Evolutionary conservation across 257 asterid genomes (phyloP), one percentile per base, ranked within the genome.

Genomic region (Scutellaria galericulata): DNA sequence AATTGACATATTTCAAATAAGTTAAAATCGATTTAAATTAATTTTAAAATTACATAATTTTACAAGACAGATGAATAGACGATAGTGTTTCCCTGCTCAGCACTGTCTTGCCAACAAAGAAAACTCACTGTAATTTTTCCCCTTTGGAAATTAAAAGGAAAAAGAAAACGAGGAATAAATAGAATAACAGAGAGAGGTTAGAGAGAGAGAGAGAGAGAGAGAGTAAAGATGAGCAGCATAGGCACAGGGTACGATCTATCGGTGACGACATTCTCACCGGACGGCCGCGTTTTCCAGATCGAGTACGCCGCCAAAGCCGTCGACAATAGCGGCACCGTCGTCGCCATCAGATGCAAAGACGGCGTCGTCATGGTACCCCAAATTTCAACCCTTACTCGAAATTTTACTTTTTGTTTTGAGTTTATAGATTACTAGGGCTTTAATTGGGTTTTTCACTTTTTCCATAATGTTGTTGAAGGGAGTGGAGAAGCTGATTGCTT

Each of bases 241-340:
- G 97, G 96, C 52, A 90, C 96, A 6, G 96, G 97, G 0, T 90
- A 90, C 87, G 97, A 90, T 85, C 87, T 90, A 7, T 88, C 97
- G 3, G 97, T 90, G 9, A 90, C 96, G 1, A 90, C 96, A 10
- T 90, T 90, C 84, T 90, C 96, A 1, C 97, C 97, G 39, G 97
- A 90, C 73, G 97, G 97, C 22, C 89, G 97, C 18, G 97, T 90
- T 8, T 90, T 90, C 77, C 97, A 90, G 97, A 86, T 90, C 91
- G 97, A 90, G 77, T 90, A 90, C 61, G 97, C 97, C 18, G 93
- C 89, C 57, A 90, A 90, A 81, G 97, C 97, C 56, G 96, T 90
- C 52, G 97, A 90, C 51, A 90, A 88, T 71, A 88, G 96, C 78
- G 97, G 97, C 62, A 90, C 97, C 24, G 97, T 88, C 66, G 85